Evolutionary conservation across 352 stramenopile genomes (phyloP).

Genomic region (Pythium coloratum): DNA sequence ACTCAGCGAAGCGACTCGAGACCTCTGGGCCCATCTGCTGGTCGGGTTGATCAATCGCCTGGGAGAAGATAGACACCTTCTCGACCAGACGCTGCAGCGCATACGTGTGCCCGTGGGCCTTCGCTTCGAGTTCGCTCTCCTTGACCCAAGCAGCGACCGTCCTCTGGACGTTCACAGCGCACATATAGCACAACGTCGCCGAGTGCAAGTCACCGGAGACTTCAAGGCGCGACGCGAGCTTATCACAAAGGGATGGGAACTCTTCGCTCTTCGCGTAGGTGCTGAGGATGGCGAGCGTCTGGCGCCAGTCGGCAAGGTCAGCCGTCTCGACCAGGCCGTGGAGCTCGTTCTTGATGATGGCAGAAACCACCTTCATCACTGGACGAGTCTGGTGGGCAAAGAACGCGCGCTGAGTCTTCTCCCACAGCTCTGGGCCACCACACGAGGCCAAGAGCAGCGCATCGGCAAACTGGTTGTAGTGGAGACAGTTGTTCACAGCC

Average conservation of each 20-base stretch:
- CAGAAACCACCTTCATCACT: conserved; percentile 95
- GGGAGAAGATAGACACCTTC: conserved; percentile 94
- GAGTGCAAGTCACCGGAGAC: conserved; percentile 85
- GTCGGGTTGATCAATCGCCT: conserved; percentile 82
- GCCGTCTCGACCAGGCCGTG: conserved; percentile 81
- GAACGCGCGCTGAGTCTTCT: conserved; percentile 95
- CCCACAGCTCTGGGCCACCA: conserved; percentile 94
- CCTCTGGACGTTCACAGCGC: conserved; percentile 90
- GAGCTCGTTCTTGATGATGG: conserved; percentile 96
- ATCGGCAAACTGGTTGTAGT: conserved; percentile 95
- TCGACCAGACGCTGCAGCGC: conserved; percentile 96
- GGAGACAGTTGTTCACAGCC: conserved; percentile 96
- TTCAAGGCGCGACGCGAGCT: conserved; percentile 92
- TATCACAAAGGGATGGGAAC: conserved; percentile 95
- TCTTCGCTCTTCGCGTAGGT: conserved; percentile 98
- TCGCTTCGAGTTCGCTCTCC: conserved; percentile 81
- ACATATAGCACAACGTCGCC: conserved; percentile 98
- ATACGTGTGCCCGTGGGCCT: conserved; percentile 62
- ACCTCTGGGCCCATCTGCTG: conserved; percentile 89
- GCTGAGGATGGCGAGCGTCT: conserved; percentile 97
- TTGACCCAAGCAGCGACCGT: conserved; percentile 89
- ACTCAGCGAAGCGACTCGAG: conserved; percentile 90
- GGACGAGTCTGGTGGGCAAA: conserved; percentile 90
- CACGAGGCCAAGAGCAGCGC: conserved; percentile 93
- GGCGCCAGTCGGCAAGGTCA: conserved; percentile 93